phyloP scores from a whole-genome alignment of 208 protist genomes.

The Trypanosoma rangeli region DNA sequence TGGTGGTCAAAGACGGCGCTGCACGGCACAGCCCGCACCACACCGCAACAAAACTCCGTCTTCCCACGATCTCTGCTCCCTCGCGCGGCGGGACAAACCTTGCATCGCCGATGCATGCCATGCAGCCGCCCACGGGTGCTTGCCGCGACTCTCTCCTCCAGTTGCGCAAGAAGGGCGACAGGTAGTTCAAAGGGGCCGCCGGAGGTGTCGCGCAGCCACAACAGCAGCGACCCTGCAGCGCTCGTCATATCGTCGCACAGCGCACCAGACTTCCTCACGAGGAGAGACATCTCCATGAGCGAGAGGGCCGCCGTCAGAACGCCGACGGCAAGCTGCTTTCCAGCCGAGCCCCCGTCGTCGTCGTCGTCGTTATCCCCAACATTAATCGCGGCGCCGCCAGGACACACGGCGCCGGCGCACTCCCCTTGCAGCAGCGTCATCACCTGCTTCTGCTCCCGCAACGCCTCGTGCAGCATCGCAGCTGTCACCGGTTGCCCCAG shows the following conservation, averaged over 20 bases:
- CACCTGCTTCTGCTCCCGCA: not conserved
- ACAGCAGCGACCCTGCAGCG: conserved; percentile 5
- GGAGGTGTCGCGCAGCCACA: conserved; percentile 9
- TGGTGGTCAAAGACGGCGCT: conserved; percentile 22
- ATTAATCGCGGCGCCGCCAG: not conserved
- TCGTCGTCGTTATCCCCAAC: not conserved
- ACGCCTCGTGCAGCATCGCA: not conserved
- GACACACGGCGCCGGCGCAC: not conserved
- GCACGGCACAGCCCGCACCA: conserved; percentile 6
- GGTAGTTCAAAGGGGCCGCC: conserved; percentile 8
- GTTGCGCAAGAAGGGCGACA: not conserved
- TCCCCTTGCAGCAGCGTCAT: conserved; percentile 3
- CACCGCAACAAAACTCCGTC: conserved; percentile 16
- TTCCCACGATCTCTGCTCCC: not conserved
- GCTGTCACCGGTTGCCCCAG: conserved; percentile 8
- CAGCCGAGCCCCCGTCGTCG: not conserved
- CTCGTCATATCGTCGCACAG: conserved; percentile 15
- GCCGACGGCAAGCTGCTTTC: conserved; percentile 2
- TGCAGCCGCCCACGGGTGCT: not conserved
- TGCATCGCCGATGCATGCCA: not conserved
- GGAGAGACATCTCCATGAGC: conserved; percentile 23
- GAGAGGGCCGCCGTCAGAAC: conserved; percentile 22
- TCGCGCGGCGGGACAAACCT: not conserved
- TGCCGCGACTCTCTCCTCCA: conserved; percentile 3
- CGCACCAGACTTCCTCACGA: not conserved